Conservation (phyloP, 148 eudicot genomes). For the Rhododendron ovatum region DNA sequence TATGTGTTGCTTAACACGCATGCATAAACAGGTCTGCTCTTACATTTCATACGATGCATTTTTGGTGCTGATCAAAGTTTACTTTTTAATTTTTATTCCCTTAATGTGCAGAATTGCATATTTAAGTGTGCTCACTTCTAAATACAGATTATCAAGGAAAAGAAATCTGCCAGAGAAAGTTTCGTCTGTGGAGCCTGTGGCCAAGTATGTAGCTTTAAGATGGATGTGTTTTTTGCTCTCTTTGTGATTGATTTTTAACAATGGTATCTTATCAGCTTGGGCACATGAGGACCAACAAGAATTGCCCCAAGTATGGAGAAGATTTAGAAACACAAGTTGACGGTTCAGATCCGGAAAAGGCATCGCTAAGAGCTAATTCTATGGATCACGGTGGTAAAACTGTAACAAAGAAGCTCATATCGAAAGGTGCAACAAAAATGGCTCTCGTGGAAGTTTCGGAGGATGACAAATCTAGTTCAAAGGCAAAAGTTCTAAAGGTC, state of each 20-base stretch:
- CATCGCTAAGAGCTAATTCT: constrained; percentile 35
- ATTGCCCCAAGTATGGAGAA: constrained; percentile 87
- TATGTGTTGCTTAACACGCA: not conserved
- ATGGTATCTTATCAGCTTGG: constrained; percentile 57
- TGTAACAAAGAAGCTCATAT: constrained; percentile 29
- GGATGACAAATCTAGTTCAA: constrained; percentile 55
- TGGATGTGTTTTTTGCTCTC: not conserved
- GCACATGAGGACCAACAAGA: constrained; percentile 94
- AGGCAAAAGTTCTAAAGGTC: constrained; percentile 79
- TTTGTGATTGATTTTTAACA: not conserved
- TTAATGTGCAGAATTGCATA: not conserved
- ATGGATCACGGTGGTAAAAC: constrained; percentile 35
- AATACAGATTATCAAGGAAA: constrained; percentile 62
- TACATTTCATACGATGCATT: not conserved
- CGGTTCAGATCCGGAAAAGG: constrained; percentile 52
- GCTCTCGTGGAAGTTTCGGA: constrained; percentile 46
- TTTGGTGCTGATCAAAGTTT: not conserved
- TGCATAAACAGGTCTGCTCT: not conserved
- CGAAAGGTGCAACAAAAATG: constrained; percentile 33
- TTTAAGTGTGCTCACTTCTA: constrained; percentile 12
- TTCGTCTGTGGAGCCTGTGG: constrained; percentile 97
- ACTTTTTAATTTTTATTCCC: not conserved
- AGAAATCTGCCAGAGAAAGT: constrained; percentile 88
- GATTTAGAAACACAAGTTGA: constrained; percentile 58
- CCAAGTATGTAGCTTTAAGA: constrained; percentile 51